Evolutionary conservation across 139 green algal genomes (phyloP), one percentile per base, ranked within the genome.

Genomic region (Mesostigma viride): DNA sequence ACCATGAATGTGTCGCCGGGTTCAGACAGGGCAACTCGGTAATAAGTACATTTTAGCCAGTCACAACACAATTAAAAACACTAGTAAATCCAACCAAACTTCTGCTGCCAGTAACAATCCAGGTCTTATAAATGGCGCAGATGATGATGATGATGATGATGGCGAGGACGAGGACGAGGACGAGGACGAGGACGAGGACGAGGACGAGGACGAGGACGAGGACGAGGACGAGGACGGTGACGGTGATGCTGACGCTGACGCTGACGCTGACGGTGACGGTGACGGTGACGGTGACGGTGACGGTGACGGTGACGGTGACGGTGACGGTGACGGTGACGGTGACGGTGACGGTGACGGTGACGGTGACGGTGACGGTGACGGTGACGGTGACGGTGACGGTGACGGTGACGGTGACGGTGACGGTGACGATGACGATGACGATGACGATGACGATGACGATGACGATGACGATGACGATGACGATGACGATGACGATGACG

Each of bases 371-470:
- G 47, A 64, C 40, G 44, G 28, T 28, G 5, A 46, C 48, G 30
- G 36, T 64, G 28, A 64, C 35, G 1, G 69, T 64, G 22, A 68
- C 35, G 26, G 74, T 77, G 3, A 48, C 11, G 40, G 40, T 48
- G 40, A 48, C 11, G 40, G 40, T 48, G 40, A 48, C 11, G 40
- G 40, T 48, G 40, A 48, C 11, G 40, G 40, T 48, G 40, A 8
- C 11, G 40, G 8, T 48, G 40, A 48, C 40, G 40, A 14, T 48
- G 40, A 48, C 8, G 11, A 48, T 48, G n/a, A n/a, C n/a, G n/a
- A n/a, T n/a, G n/a, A n/a, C n/a, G n/a, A n/a, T n/a, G n/a, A n/a
- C n/a, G n/a, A n/a, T n/a, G n/a, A n/a, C n/a, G n/a, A n/a, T n/a
- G n/a, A n/a, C n/a, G n/a, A n/a, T n/a, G n/a, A n/a, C n/a, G n/a